A percentile compares a stretch with the other conserved stretches of the same genome.
Evolutionary conservation across 2,329 filamentous ascomycete species (phyloP).

Genomic region (Epichloe brachyelytri): DNA sequence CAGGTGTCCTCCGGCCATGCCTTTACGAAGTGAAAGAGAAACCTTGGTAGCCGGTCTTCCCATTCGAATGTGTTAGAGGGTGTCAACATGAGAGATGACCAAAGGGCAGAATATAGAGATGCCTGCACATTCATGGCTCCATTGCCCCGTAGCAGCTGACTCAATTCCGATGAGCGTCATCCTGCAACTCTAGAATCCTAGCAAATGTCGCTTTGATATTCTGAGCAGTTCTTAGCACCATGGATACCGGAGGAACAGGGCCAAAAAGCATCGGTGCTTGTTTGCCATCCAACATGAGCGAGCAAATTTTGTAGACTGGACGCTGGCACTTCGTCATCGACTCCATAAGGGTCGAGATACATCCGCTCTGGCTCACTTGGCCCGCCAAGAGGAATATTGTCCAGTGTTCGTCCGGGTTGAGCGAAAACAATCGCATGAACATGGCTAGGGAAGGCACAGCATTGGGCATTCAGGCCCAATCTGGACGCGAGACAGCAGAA

Average conservation of each 20-base stretch:
- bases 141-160: constrained; percentile 23
- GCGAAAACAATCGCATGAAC: constrained; percentile 69
- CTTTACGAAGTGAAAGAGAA: constrained; percentile 36
- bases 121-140: constrained; percentile 33
- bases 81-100: constrained; percentile 51
- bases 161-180: constrained; percentile 16
- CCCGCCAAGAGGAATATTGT: constrained; percentile 29
- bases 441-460: constrained; percentile 73
- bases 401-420: constrained; percentile 44
- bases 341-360: constrained; percentile 74
- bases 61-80: constrained; percentile 35
- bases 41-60: constrained; percentile 48
- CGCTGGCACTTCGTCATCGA: constrained; percentile 51
- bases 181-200: constrained; percentile 16
- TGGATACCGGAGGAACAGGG: constrained; percentile 49
- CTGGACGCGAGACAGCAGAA: constrained; percentile 68
- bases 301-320: constrained; percentile 47
- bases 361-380: constrained; percentile 39
- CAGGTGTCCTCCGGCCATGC: constrained; percentile 51
- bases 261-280: constrained; percentile 36
- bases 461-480: constrained; percentile 62
- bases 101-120: constrained; percentile 60
- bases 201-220: constrained; percentile 65
- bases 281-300: constrained; percentile 32
- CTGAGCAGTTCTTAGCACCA: constrained; percentile 58